Percentiles rank a stretch among this genome's conserved stretches.
Conservation (phyloP, 192 early-diverging fungal genomes). For the Pecoramyces ruminantium region DNA sequence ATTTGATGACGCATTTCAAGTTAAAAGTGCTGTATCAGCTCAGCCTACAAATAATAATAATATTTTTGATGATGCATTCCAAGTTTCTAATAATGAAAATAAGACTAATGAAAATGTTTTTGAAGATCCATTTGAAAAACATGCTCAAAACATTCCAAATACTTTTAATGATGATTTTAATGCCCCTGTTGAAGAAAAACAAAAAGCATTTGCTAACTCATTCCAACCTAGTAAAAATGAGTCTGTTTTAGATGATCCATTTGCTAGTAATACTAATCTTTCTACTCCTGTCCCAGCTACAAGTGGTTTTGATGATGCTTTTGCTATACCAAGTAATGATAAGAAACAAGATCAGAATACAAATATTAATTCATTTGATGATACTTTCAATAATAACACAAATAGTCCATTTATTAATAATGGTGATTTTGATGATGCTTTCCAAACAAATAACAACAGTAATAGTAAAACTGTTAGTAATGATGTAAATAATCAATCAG, state of each 20-base stretch:
- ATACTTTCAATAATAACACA: not conserved
- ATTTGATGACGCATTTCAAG: not conserved
- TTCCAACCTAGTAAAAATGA: too few species aligned
- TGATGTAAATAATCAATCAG: not conserved
- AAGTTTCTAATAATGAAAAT: not conserved
- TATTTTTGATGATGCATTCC: not conserved
- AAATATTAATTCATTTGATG: not conserved
- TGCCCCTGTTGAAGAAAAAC: not conserved
- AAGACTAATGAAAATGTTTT: not conserved
- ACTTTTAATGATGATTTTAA: not conserved
- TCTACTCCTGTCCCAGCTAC: not conserved
- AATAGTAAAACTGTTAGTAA: too few species aligned
- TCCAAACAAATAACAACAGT: not conserved
- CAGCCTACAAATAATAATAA: not conserved
- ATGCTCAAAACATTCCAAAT: not conserved
- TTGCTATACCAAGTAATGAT: not conserved
- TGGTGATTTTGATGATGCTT: not conserved
- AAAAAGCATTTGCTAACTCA: not conserved
- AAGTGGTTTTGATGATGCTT: not conserved
- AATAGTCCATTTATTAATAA: not conserved
- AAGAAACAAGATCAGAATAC: not conserved
- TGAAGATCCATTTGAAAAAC: not conserved
- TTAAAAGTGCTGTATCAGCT: not conserved
- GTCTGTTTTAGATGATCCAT: not conserved
- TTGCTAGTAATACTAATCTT: not conserved